phyloP scores from a whole-genome alignment of 2,329 filamentous ascomycete genomes.

The Sarocladiaceae sp. region DNA sequence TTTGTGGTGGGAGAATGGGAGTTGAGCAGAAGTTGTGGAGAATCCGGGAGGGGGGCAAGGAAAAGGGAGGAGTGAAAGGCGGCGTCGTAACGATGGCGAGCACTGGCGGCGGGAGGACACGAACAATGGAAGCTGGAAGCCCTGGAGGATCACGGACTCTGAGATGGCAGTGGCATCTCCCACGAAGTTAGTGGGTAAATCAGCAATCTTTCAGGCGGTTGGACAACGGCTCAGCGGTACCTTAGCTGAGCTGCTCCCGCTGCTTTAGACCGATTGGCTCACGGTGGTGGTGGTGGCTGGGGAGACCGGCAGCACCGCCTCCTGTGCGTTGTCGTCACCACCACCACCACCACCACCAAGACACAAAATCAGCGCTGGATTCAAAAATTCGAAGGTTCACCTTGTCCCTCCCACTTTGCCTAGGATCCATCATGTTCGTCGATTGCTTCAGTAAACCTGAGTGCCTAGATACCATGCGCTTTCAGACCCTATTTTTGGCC shows the following conservation, averaged over 20 bases:
- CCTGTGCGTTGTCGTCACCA: conserved; percentile 8
- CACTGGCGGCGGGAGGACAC: neutral
- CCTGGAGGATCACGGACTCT: neutral
- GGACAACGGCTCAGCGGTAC: neutral
- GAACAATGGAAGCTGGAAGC: neutral
- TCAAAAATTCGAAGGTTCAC: too few species aligned
- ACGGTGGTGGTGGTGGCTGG: conserved; percentile 2
- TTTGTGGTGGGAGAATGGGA: conserved; percentile 8
- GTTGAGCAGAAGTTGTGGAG: conserved; percentile 8
- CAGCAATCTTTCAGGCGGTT: too few species aligned
- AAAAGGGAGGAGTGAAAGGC: conserved; percentile 14
- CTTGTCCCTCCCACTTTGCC: too few species aligned
- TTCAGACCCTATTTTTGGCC: conserved; percentile 3
- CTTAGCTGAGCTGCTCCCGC: neutral
- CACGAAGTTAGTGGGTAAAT: too few species aligned
- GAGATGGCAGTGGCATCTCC: too few species aligned
- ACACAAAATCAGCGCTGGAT: neutral
- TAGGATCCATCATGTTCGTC: too few species aligned
- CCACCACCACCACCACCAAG: conserved; percentile 3
- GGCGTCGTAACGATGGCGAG: neutral
- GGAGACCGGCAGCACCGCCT: neutral
- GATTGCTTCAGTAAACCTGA: neutral
- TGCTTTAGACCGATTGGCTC: conserved; percentile 8
- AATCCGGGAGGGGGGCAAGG: neutral
- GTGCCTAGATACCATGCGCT: neutral